Percentiles rank a stretch among this genome's conserved stretches.
phyloP scores from a whole-genome alignment of 495 filamentous ascomycete genomes.

The Cetradonia linearis region DNA sequence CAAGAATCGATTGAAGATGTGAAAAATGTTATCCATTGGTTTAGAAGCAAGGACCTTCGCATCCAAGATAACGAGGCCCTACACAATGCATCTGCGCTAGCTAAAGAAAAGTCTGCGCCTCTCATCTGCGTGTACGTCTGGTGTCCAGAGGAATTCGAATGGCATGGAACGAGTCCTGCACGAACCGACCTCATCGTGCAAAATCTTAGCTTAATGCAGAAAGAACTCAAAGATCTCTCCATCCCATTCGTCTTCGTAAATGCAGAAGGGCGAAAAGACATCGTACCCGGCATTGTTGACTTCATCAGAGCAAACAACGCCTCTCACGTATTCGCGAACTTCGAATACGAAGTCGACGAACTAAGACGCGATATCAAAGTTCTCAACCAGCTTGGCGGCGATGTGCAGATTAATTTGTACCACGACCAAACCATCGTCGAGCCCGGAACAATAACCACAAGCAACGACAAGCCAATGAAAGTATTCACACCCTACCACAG shows the following conservation, averaged over 20 bases:
- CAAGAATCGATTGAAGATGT: conserved; percentile 24
- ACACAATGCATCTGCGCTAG: conserved; percentile 29
- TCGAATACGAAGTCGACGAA: conserved; percentile 75
- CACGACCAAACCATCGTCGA: conserved; percentile 37
- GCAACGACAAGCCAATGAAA: conserved; percentile 32
- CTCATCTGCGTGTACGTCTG: conserved; percentile 34
- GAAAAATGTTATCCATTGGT: conserved; percentile 33
- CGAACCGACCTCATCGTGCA: conserved; percentile 35
- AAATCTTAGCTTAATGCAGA: conserved; percentile 31
- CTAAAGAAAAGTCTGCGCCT: conserved; percentile 26
- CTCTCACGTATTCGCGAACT: conserved; percentile 54
- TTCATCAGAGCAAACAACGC: conserved; percentile 32
- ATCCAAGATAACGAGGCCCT: conserved; percentile 37
- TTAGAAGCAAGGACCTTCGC: conserved; percentile 34
- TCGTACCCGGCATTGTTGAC: conserved; percentile 28
- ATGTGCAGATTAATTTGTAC: conserved; percentile 24
- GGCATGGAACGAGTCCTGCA: conserved; percentile 36
- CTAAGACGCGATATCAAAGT: conserved; percentile 40
- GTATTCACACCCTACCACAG: conserved; percentile 38
- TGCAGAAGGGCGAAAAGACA: conserved; percentile 28
- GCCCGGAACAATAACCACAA: conserved; percentile 30
- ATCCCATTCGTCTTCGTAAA: conserved; percentile 33
- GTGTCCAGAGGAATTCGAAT: conserved; percentile 31
- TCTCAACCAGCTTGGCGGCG: conserved; percentile 24
- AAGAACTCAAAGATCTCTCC: conserved; percentile 31